These are phyloP conservation scores for Rhododendron griersonianum DNA, from an alignment of 148 eudicot genomes.

Conservation along the genomic window DNA sequence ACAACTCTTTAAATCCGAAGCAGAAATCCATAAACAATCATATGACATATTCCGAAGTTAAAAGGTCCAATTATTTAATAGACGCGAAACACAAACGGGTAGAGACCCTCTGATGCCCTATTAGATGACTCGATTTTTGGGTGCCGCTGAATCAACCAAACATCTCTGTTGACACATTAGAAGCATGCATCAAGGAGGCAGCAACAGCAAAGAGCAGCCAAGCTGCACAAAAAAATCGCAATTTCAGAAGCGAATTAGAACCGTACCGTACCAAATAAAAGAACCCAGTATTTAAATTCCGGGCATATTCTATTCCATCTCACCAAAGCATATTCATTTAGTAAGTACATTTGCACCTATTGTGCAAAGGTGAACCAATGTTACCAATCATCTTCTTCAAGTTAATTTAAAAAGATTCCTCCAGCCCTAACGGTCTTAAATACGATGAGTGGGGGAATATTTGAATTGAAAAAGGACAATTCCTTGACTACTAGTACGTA, in stretches of 20 bases:
- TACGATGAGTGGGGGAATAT: background rate
- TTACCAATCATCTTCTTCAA: background rate
- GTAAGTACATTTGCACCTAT: background rate
- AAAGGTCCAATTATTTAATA: background rate
- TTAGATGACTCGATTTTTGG: background rate
- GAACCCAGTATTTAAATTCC: background rate
- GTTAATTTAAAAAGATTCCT: background rate
- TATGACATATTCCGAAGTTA: background rate
- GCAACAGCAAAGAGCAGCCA: slow-evolving; percentile 82
- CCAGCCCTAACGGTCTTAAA: too few species aligned
- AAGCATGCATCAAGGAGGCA: slow-evolving; percentile 75
- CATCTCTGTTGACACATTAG: slow-evolving; percentile 10
- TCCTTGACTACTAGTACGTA: background rate
- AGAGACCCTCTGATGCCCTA: background rate
- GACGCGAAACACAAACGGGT: background rate
- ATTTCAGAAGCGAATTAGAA: background rate
- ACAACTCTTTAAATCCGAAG: background rate
- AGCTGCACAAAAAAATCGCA: slow-evolving; percentile 29
- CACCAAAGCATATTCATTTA: background rate
- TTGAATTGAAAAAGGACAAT: background rate
- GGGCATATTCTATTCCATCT: background rate
- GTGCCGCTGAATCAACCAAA: background rate
- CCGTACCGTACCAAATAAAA: background rate
- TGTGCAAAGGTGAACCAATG: background rate
- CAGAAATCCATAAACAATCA: background rate